Conservation (phyloP, 768 basidiomycete genomes). For the Mycena polygramma region DNA sequence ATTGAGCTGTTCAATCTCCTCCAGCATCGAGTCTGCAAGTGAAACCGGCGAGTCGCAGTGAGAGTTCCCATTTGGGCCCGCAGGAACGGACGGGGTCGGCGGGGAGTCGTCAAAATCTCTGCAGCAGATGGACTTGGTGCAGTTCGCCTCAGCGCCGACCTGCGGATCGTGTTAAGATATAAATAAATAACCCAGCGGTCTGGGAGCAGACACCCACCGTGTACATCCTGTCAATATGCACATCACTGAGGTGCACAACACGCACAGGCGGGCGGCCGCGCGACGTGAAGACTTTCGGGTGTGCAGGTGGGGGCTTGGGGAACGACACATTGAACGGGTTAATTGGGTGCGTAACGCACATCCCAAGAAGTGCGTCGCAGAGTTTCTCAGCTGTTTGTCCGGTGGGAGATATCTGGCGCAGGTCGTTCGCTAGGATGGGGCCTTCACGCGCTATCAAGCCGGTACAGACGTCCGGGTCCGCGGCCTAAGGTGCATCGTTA, state of each 20-base stretch:
- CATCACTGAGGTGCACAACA: slow-evolving; percentile 55
- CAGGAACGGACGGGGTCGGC: slow-evolving; percentile 43
- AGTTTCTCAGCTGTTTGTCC: slow-evolving; percentile 51
- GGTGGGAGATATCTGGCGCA: slow-evolving; percentile 49
- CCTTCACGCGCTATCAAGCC: slow-evolving; percentile 50
- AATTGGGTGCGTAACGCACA: slow-evolving; percentile 48
- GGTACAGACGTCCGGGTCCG: slow-evolving; percentile 50
- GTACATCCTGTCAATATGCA: slow-evolving; percentile 56
- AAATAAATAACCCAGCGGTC: too few species aligned
- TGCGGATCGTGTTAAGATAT: slow-evolving; percentile 11
- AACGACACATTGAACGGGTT: slow-evolving; percentile 44
- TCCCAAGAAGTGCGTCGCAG: slow-evolving; percentile 54
- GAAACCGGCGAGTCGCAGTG: slow-evolving; percentile 52
- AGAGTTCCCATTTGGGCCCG: slow-evolving; percentile 47
- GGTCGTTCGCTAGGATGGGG: slow-evolving; percentile 55
- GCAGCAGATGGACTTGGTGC: slow-evolving; percentile 56
- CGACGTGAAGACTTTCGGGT: slow-evolving; percentile 35
- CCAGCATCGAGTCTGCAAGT: slow-evolving; percentile 54
- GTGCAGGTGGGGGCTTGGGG: slow-evolving; percentile 41
- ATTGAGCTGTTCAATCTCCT: slow-evolving; percentile 43
- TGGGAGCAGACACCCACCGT: slow-evolving; percentile 37
- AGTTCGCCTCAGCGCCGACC: slow-evolving; percentile 52
- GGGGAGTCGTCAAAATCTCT: slow-evolving; percentile 45
- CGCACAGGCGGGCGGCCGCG: slow-evolving; percentile 43
- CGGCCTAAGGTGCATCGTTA: neutral